Evolutionary conservation across 495 filamentous ascomycete genomes (phyloP), one percentile per base, ranked within the genome.

Genomic region (Penicillium cosmopolitanum): DNA sequence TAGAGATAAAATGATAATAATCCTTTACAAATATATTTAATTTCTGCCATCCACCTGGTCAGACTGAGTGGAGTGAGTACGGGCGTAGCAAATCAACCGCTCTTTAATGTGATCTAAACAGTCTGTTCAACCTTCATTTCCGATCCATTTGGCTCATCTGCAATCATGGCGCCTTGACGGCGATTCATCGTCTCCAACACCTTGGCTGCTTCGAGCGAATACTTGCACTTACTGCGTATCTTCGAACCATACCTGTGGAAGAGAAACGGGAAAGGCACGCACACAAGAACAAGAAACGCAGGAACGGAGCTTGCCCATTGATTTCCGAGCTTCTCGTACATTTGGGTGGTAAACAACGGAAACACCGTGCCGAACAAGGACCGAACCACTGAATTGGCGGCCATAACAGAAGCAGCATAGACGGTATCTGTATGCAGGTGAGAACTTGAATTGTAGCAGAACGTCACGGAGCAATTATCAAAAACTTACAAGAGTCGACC

Each of bases 281-380:
- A 44, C 8, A 6, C 15, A 44, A 44, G 42, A 44, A 44, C 42
- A 0, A 44, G 42, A 13, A 44, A 44, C 16, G 42, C 42, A 16
- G 42, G 42, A 44, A 44, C n/a, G 42, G 42, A 44, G 16, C 42
- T 44, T 7, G 42, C 42, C 42, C 42, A 44, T 44, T 44, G 42
- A 18, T 44, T 44, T 10, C 42, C 42, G 16, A 44, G 42, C 12
- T 18, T 18, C n/a, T 44, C 42, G 42, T 44, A 44, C 42, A 44
- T 44, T 19, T 44, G 42, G 42, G 42, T 44, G 16, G 42, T 44
- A 19, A 44, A 44, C 16, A 44, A n/a, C 5, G 42, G 42, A n/a
- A 44, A 44, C 0, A n/a, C 42, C 16, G 42, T 44, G 42, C 42
- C 42, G 16, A 44, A 44, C 9, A 44, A 19, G 8, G 42, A 44